Evolutionary conservation across 495 filamentous ascomycete genomes (phyloP), one percentile per base, ranked within the genome.

Genomic region (Penicillium parvum): DNA sequence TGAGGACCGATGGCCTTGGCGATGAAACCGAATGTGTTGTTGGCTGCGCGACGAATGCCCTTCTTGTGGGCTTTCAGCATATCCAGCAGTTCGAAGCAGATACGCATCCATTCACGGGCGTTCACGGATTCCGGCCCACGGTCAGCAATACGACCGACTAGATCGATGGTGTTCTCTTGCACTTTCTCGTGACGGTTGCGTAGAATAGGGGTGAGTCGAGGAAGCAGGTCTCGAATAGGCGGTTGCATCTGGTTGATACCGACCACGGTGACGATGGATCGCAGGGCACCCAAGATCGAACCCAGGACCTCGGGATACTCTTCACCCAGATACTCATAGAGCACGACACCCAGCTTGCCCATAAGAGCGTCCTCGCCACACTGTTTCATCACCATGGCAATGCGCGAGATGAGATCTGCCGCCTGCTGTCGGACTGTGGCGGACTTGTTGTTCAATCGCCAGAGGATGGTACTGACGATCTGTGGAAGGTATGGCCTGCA

Each of bases 61-160:
- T 96, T 96, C 69, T 98, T 98, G 69, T 98, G 92, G 2, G 94
- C 94, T 68, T 99, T 99, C 47, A 99, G 79, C 92, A 99, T 97
- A 69, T 99, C 94, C 26, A 97, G 78, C 34, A 99, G 74, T 72
- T 99, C 94, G 63, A 97, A 99, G 70, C 94, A 97, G 63, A 99
- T 99, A 54, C 94, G 81, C 94, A 99, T 97, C 94, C 94, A 97
- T 64, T 99, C 94, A 58, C 92, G 81, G 11, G 94, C 90, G 57
- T 94, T 95, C 56, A 99, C 94, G 38, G 82, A 87, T 59, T 97
- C 91, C 7, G 94, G 88, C 9, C 92, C 94, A 52, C 94, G 86
- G 63, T 99, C 94, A 28, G 94, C 94, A 53, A 97, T 97, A 74
- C 94, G 92, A 50, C 94, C 94, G 32, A 99, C 92, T 4, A 99